Base-by-base conservation (phyloP, 2,329 filamentous ascomycete genomes). In the Nemania diffusa region DNA sequence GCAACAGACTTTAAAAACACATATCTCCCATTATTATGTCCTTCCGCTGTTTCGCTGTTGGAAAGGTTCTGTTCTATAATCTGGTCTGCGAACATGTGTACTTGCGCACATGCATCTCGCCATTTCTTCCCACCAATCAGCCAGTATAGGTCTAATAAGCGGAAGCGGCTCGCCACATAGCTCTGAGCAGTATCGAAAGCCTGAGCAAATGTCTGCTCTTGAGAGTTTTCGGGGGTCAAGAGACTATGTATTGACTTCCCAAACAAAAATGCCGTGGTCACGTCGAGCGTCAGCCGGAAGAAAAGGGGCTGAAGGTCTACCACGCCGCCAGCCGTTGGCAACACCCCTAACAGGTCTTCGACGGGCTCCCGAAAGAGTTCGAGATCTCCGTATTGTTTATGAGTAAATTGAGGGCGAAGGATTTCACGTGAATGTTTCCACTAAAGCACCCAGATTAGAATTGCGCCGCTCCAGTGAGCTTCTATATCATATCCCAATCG, bases 341-440 rank as follows among this genome's bases (percentile, higher is more conserved):
- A 65, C 5, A 63, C 67, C 15, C 65, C 46, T 11, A 75, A 27
- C 2, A 75, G 61, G 27, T 71, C 71, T 1, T 72, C 70, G 9
- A 73, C 40, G n/a, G 71, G 72, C 32, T 68, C 69, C 6, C 67
- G 63, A 40, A 71, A 71, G 3, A 73, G 64, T 29, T 72, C 57
- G 2, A 75, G 60, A 20, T 71, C 60, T 26, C 73, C 71, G 57
- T 75, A 74, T 22, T 73, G 69, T 15, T 68, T 65, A 34, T 73
- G 51, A 29, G 70, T 64, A 32, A 80, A 76, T 50, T 79, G 77
- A 3, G 77, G 78, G 4, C 78, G 73, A 34, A 80, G 71, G 7
- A 79, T 74, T 15, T 76, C 73, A 1, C 79, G 73, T 0, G 77
- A 79, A 26, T 76, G 73, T 53, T 76, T 78, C 78, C 78, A 80